Conservation (phyloP, 495 filamentous ascomycete species). For the Aspergillus sclerotiicarbonarius region DNA sequence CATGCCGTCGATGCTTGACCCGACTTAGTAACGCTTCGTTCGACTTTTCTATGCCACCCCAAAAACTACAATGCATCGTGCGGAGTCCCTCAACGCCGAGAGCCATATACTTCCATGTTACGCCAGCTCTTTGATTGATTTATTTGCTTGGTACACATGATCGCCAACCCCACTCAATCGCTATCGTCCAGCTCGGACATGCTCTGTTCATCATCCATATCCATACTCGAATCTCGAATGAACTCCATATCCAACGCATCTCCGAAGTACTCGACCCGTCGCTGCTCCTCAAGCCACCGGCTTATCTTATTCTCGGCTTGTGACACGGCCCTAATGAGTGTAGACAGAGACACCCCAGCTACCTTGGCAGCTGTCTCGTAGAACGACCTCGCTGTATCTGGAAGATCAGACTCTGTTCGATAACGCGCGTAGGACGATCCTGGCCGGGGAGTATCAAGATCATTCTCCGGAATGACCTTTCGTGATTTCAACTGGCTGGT, state of each 20-base stretch:
- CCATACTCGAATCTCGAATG: constrained; percentile 19
- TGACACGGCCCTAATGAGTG: constrained; percentile 46
- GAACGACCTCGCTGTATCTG: constrained; percentile 51
- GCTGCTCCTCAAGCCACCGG: constrained; percentile 37
- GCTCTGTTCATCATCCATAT: constrained; percentile 8
- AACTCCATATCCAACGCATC: constrained; percentile 19
- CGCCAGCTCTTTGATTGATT: neutral
- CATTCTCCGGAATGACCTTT: constrained; percentile 28
- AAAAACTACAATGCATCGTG: too few species aligned
- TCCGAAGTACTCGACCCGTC: constrained; percentile 30
- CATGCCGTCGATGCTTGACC: too few species aligned
- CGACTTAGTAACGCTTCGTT: too few species aligned
- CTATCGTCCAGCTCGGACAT: neutral
- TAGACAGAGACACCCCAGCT: constrained; percentile 45
- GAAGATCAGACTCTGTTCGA: constrained; percentile 55
- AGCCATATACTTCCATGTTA: too few species aligned
- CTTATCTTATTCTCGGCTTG: constrained; percentile 46
- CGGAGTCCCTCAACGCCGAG: too few species aligned
- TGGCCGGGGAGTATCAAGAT: constrained; percentile 39
- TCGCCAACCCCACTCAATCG: neutral
- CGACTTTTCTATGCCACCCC: too few species aligned
- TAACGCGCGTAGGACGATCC: constrained; percentile 59
- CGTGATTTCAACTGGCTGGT: constrained; percentile 33
- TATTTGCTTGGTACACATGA: neutral
- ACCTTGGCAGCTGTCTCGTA: constrained; percentile 54